Evolutionary conservation across 2,329 filamentous ascomycete species (phyloP), one percentile per base, ranked within the genome.

Genomic region (Xylariaceae sp.): DNA sequence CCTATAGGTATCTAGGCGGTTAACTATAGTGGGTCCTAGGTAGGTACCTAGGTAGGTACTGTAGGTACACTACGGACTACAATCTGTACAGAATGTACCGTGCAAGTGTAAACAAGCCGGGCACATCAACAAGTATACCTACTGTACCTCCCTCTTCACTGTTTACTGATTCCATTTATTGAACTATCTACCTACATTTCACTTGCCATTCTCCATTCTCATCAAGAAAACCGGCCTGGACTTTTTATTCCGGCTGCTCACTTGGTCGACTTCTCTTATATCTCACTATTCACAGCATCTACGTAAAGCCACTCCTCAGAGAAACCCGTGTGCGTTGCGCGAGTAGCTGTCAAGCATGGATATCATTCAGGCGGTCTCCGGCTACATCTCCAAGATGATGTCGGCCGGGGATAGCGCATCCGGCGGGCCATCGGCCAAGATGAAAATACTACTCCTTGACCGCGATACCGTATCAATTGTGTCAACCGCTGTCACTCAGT

Each of bases 331-430:
- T 11, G 30, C 37, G 41, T 34, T 39, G 44, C 46, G 50, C 53
- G 51, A 60, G 43, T 31, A 45, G 52, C 57, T 39, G 59, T 64
- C 72, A 77, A 62, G 65, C 19, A 99, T 99, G 94, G 94, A 99
- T 70, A 85, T 97, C 67, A 88, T 95, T 60, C 88, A 95, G 71
- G 89, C 91, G 63, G 86, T 96, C 69, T 87, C 91, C 66, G 88
- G 90, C 74, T 99, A 99, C 78, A 87, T 99, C 79, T 87, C 87
- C 71, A 96, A 91, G 81, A 96, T 99, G 84, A 86, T 97, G 71
- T 87, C 89, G 62, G 84, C 84, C 62, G 89, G 89, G 67, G 91
- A 96, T 74, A 79, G 76, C 67, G 78, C 83, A 48, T 74, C 79
- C 43, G 81, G 83, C 57, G 80, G 83, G 44, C 79, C 86, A 49